Evolutionary conservation across 2,329 filamentous ascomycete genomes (phyloP).

Genomic region (Helminthosporium solani): DNA sequence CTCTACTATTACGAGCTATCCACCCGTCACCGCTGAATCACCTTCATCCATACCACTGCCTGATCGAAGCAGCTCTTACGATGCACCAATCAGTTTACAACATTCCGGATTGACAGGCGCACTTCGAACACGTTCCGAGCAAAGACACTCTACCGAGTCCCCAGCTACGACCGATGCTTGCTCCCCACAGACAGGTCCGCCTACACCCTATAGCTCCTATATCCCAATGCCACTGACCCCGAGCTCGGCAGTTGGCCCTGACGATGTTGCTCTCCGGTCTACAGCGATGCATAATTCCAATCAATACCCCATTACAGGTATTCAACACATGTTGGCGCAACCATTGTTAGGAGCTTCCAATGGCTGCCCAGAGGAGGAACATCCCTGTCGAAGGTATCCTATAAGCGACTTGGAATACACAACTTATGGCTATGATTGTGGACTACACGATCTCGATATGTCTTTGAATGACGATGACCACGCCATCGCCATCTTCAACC

Average conservation of each 20-base stretch:
- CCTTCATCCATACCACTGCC: slow-evolving; percentile 36
- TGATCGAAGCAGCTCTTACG: slow-evolving; percentile 9
- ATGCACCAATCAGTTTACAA: slow-evolving; percentile 6
- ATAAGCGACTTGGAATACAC: slow-evolving; percentile 36
- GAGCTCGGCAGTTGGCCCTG: slow-evolving; percentile 41
- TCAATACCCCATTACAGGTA: slow-evolving; percentile 38
- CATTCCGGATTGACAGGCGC: slow-evolving; percentile 17
- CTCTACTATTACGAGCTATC: slow-evolving; percentile 15
- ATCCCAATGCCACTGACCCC: slow-evolving; percentile 49
- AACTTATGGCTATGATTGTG: slow-evolving; percentile 71
- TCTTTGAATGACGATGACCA: slow-evolving; percentile 69
- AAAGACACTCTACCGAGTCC: slow-evolving; percentile 27
- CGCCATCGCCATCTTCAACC: slow-evolving; percentile 56
- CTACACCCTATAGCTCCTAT: slow-evolving; percentile 46
- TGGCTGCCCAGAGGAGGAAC: slow-evolving; percentile 51
- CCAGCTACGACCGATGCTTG: slow-evolving; percentile 32
- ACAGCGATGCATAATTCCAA: slow-evolving; percentile 22
- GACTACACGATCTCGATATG: slow-evolving; percentile 67
- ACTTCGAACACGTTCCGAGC: slow-evolving; percentile 23
- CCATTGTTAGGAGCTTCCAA: slow-evolving; percentile 54
- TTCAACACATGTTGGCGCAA: slow-evolving; percentile 61
- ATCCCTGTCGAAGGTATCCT: slow-evolving; percentile 40
- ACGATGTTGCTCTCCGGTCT: slow-evolving; percentile 27
- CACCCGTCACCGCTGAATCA: slow-evolving; percentile 17
- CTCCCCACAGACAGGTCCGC: slow-evolving; percentile 43